phyloP scores from a whole-genome alignment of 2,329 filamentous ascomycete species.

The Fusarium pseudograminearum region DNA sequence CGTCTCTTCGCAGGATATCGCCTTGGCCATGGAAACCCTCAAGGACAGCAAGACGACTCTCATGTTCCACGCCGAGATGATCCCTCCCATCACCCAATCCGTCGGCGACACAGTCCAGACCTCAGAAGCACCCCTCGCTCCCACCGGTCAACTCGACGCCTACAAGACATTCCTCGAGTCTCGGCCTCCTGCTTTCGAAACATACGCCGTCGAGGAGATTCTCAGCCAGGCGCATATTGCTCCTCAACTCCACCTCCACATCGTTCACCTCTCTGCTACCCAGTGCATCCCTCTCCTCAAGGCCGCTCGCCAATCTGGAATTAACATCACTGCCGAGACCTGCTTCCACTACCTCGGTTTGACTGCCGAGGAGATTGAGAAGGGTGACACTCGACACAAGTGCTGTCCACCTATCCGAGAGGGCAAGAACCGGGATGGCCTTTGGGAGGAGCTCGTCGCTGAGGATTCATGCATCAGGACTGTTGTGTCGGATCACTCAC shows the following conservation, averaged over 20 bases:
- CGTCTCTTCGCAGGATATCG: slow-evolving; percentile 82
- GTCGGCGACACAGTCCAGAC: slow-evolving; percentile 81
- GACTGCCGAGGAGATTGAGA: slow-evolving; percentile 81
- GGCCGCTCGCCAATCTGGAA: slow-evolving; percentile 75
- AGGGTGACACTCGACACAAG: slow-evolving; percentile 92
- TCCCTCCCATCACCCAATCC: slow-evolving; percentile 84
- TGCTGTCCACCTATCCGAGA: slow-evolving; percentile 93
- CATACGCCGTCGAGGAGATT: slow-evolving; percentile 89
- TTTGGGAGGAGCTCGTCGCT: slow-evolving; percentile 85
- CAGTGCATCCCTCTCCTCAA: slow-evolving; percentile 86
- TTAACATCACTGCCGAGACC: slow-evolving; percentile 93
- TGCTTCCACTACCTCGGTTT: slow-evolving; percentile 95
- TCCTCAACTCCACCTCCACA: slow-evolving; percentile 86
- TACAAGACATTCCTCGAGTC: slow-evolving; percentile 95
- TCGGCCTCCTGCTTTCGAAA: slow-evolving; percentile 89
- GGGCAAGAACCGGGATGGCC: slow-evolving; percentile 81
- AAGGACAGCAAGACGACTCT: slow-evolving; percentile 86
- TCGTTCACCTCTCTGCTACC: slow-evolving; percentile 91
- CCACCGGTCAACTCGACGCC: slow-evolving; percentile 76
- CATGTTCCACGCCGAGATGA: slow-evolving; percentile 99
- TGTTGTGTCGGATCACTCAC: slow-evolving; percentile 94
- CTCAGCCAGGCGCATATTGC: slow-evolving; percentile 83
- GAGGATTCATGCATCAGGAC: slow-evolving; percentile 86
- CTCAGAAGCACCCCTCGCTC: slow-evolving; percentile 76
- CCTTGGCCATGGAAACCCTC: slow-evolving; percentile 82